Evolutionary conservation across 2,329 filamentous ascomycete species (phyloP), one percentile per base, ranked within the genome.

Genomic region (Biscogniauxia sp.): DNA sequence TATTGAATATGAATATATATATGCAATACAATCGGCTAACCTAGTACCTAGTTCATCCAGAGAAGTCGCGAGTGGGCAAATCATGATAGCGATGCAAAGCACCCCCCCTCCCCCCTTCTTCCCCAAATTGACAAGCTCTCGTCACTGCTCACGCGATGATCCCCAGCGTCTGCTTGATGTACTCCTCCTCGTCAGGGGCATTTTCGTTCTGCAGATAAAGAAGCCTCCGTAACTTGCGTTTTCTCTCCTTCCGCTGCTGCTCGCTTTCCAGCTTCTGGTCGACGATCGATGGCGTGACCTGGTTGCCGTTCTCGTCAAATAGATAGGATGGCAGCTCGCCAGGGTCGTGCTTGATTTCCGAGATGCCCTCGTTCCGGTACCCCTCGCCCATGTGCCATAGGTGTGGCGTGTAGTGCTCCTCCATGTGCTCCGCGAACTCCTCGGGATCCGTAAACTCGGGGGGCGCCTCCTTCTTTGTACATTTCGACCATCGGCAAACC

Each of bases 321-420:
- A 88, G 77, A 67, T 83, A 88, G 20, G 69, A 63, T 0, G 83
- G 83, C 9, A 82, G 61, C 28, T 71, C 59, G 52, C 65, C 64
- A 20, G 63, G 20, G 23, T 69, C 65, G 9, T 61, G 60, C 52
- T 70, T 62, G 19, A 67, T 58, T 15, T 55, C 65, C 56, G 60
- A 62, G 20, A 70, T 68, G 49, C 71, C 70, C 1, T 70, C 75
- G 65, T 84, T 85, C 58, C 73, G 76, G 8, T 81, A 81, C 0
- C 86, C 86, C 56, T 88, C 86, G 17, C 86, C 86, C 51, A 82
- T 75, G 63, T 87, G 79, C 86, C 85, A 88, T 45, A 77, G 75
- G 59, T 84, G 75, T 1, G 81, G 79, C 13, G 77, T 68, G 52
- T 88, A 72, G 67, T 89, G 86, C n/a, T 66, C 68, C 61, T 87